These are phyloP conservation scores for Actinidia chinensis DNA, from an alignment of 179 eudicot genomes.

Conservation along the genomic window DNA sequence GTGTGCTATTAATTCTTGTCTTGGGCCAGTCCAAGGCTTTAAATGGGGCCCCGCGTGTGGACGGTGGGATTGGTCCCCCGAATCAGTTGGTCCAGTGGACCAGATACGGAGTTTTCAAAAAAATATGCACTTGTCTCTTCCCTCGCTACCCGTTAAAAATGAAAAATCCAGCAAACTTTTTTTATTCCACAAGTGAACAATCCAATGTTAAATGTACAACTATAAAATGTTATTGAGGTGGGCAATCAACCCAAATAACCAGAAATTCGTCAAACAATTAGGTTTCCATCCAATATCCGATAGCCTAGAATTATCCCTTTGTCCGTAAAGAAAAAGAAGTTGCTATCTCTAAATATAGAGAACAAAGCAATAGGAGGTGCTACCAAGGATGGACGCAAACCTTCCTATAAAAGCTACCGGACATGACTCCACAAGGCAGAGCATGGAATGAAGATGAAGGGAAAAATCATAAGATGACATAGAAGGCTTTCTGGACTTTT, in stretches of 20 bases:
- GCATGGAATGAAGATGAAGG: too few species aligned
- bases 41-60: too few species aligned
- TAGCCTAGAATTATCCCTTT: slow-evolving; percentile 10
- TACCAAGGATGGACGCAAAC: not conserved
- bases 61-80: too few species aligned
- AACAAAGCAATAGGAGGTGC: not conserved
- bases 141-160: too few species aligned
- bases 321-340: not conserved
- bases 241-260: not conserved
- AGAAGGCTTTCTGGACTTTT: too few species aligned
- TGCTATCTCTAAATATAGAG: not conserved
- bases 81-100: too few species aligned
- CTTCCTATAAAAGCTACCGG: not conserved
- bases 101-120: not conserved
- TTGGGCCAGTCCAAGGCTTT: too few species aligned
- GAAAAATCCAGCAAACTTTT: not conserved
- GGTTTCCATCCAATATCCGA: not conserved
- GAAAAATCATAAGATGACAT: too few species aligned
- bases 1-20: too few species aligned
- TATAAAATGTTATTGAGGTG: not conserved
- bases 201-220: not conserved
- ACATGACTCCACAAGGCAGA: too few species aligned
- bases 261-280: not conserved
- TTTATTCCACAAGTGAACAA: not conserved
- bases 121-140: too few species aligned